Evolutionary conservation across 805 yeast genomes (phyloP).

Genomic region (Komagataella pastoris): DNA sequence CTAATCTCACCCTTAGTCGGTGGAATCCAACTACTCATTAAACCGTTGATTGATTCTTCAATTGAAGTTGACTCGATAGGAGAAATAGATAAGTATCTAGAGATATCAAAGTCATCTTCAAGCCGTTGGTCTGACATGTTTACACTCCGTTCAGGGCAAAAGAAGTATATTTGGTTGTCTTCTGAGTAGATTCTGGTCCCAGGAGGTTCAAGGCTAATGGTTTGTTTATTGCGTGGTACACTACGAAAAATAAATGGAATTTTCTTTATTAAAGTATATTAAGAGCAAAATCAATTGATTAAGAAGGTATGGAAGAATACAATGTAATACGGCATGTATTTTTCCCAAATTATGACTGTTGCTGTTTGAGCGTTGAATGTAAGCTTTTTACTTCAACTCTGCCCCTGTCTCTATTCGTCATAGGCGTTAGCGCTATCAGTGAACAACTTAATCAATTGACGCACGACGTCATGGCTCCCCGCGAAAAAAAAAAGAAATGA

Average conservation of each 20-base stretch:
- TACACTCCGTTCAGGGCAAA: neutral
- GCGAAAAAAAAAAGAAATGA: no score
- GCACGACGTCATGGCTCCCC: no score
- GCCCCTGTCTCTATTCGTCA: no score
- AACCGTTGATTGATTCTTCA: neutral
- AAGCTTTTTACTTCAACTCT: neutral
- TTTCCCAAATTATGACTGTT: neutral
- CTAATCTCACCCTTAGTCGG: neutral
- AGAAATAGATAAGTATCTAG: neutral
- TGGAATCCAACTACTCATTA: neutral
- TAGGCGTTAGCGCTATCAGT: no score
- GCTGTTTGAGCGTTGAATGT: neutral
- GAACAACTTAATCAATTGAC: no score
- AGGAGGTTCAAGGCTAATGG: neutral
- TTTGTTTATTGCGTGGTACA: neutral
- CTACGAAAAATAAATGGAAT: neutral
- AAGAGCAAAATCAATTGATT: neutral
- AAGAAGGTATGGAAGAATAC: neutral
- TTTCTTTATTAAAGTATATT: constrained; percentile 2
- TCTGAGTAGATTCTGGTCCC: no score
- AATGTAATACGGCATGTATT: neutral
- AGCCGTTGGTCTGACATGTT: neutral
- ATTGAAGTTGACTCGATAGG: neutral
- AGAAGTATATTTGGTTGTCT: neutral
- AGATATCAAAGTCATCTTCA: neutral